phyloP scores from a whole-genome alignment of 2,329 filamentous ascomycete genomes.

The Phyllosticta citriasiana region DNA sequence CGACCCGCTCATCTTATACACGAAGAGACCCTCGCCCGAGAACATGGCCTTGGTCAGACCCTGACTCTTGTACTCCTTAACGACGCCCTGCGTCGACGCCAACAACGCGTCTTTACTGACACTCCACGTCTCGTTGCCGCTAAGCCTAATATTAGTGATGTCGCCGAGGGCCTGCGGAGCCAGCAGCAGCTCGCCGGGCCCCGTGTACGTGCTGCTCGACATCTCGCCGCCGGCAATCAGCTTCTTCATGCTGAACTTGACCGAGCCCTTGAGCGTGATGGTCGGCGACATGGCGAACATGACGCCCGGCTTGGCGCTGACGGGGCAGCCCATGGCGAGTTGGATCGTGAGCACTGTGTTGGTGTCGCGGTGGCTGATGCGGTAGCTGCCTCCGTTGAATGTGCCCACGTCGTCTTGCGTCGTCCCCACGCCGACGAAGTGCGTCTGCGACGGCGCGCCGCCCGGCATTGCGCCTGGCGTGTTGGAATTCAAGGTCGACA shows the following conservation, averaged over 20 bases:
- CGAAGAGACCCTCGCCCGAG: conserved; percentile 81
- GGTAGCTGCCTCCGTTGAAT: conserved; percentile 91
- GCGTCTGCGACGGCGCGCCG: conserved; percentile 36
- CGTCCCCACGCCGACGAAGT: conserved; percentile 54
- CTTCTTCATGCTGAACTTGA: conserved; percentile 89
- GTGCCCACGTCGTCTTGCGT: conserved; percentile 81
- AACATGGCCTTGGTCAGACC: conserved; percentile 85
- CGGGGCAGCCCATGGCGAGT: conserved; percentile 76
- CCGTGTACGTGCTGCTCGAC: conserved; percentile 68
- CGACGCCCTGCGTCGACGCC: conserved; percentile 73
- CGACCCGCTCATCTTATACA: conserved; percentile 73
- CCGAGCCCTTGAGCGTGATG: conserved; percentile 68
- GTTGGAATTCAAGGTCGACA: conserved; percentile 20
- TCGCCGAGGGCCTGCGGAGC: conserved; percentile 75
- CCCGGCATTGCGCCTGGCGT: conserved; percentile 21
- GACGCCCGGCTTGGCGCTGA: conserved; percentile 69
- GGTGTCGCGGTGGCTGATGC: conserved; percentile 82
- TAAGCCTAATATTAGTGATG: conserved; percentile 67
- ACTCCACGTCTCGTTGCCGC: conserved; percentile 65
- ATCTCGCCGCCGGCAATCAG: conserved; percentile 75
- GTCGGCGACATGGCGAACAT: conserved; percentile 95
- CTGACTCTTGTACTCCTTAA: conserved; percentile 82
- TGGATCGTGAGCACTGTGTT: conserved; percentile 87
- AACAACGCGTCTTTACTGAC: conserved; percentile 82
- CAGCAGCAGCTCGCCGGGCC: conserved; percentile 81